Evolutionary conservation across 108 stramenopile genomes (phyloP).

Genomic region (Stephanodiscus minutulus): DNA sequence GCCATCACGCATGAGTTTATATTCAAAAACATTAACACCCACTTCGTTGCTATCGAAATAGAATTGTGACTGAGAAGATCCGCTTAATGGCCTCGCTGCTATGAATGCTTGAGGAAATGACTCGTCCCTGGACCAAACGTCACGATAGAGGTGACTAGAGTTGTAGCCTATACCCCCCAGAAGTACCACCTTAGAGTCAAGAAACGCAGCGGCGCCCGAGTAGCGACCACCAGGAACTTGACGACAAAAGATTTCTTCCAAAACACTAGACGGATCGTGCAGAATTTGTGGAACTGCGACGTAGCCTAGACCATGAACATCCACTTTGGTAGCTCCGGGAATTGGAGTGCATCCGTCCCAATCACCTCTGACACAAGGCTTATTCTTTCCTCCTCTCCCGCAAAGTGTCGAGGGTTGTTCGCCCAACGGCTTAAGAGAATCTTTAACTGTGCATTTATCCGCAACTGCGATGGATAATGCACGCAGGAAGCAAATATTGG

Average conservation of each 20-base stretch:
- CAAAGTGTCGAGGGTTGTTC: constrained; percentile 13
- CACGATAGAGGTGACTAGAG: constrained; percentile 34
- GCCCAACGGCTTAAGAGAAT: constrained; percentile 1
- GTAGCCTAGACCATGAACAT: constrained; percentile 52
- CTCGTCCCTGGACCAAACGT: constrained; percentile 83
- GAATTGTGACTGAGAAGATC: constrained; percentile 48
- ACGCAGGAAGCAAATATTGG: constrained; percentile 45
- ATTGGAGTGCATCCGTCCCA: constrained; percentile 66
- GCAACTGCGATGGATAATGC: constrained; percentile 35
- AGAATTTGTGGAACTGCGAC: constrained; percentile 36
- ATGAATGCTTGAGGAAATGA: constrained; percentile 65
- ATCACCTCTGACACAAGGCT: constrained; percentile 30
- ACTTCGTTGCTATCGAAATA: constrained; percentile 50
- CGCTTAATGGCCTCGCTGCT: constrained; percentile 42
- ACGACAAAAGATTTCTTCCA: constrained; percentile 51
- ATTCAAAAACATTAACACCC: constrained; percentile 70
- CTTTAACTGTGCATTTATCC: constrained; percentile 37
- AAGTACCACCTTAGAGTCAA: constrained; percentile 43
- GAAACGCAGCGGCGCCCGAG: constrained; percentile 40
- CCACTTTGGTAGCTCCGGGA: constrained; percentile 19
- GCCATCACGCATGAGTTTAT: constrained; percentile 63
- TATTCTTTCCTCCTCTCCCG: constrained; percentile 37
- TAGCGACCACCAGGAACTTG: constrained; percentile 37
- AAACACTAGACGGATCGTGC: constrained; percentile 33
- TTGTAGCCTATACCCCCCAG: constrained; percentile 43